These are phyloP conservation scores for Pelagomonas calceolata DNA, from an alignment of 108 stramenopile species.

Conservation along the genomic window DNA sequence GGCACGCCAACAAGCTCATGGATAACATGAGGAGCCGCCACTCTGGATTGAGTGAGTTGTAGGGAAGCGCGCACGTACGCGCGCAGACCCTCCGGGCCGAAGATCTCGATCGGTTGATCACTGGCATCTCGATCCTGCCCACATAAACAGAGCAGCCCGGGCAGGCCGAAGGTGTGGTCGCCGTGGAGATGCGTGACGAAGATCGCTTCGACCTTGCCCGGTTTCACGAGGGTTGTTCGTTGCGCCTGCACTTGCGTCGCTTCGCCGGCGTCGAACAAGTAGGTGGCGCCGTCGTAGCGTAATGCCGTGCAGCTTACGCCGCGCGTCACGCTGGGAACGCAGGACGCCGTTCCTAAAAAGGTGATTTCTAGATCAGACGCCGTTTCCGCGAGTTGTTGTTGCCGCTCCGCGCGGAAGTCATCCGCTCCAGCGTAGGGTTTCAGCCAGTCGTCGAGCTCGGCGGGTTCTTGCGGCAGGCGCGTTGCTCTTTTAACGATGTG, in stretches of 20 bases:
- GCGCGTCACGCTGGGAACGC: constrained; percentile 67
- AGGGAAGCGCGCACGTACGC: constrained; percentile 76
- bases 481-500: too few species aligned
- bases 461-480: too few species aligned
- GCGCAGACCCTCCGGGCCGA: constrained; percentile 78
- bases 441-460: too few species aligned
- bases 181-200: constrained; percentile 92
- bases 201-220: constrained; percentile 68
- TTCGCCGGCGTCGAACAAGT: constrained; percentile 93
- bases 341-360: constrained; percentile 84
- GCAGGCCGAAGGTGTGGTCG: constrained; percentile 77
- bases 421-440: too few species aligned
- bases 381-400: too few species aligned
- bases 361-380: constrained; percentile 60
- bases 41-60: constrained; percentile 64
- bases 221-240: constrained; percentile 23
- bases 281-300: constrained; percentile 53
- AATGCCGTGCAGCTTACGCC: constrained; percentile 77
- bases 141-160: constrained; percentile 81
- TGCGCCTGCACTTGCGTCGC: constrained; percentile 59
- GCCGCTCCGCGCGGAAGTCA: too few species aligned
- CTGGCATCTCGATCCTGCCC: constrained; percentile 63
- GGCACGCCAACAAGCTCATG: constrained; percentile 86
- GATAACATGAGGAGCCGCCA: constrained; percentile 72
- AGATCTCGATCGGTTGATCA: constrained; percentile 67